phyloP scores from a whole-genome alignment of 78 protist species.

The slime mould (Dictyostelium discoideum) region DNA sequence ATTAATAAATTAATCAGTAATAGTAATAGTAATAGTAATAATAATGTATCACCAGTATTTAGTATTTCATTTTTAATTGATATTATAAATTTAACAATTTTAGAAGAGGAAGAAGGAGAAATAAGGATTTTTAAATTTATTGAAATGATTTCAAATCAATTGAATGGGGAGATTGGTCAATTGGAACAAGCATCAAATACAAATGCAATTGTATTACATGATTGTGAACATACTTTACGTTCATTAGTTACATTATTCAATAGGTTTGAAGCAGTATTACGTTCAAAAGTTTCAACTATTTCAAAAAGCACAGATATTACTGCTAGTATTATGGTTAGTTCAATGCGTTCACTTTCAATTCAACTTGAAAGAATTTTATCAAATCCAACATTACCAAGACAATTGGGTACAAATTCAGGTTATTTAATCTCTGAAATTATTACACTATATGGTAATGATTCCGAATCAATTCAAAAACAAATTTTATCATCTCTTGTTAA shows the following conservation, averaged over 20 bases:
- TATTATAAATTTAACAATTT: background rate
- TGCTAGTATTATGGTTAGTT: background rate
- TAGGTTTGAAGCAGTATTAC: background rate
- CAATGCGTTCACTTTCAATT: slow-evolving; percentile 19
- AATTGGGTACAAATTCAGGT: slow-evolving; percentile 28
- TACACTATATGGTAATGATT: background rate
- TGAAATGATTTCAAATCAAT: background rate
- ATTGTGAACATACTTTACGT: slow-evolving; percentile 59
- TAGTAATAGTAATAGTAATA: background rate
- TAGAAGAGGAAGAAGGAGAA: background rate
- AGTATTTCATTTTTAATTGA: background rate
- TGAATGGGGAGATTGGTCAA: background rate
- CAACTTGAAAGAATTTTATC: slow-evolving; percentile 17
- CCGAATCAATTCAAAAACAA: slow-evolving; percentile 6
- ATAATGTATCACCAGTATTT: background rate
- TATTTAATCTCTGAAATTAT: slow-evolving; percentile 26
- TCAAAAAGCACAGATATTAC: background rate
- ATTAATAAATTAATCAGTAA: background rate
- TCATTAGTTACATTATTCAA: slow-evolving; percentile 10
- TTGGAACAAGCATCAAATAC: background rate
- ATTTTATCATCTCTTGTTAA: slow-evolving; percentile 20
- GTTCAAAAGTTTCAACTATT: background rate
- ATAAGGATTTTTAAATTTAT: background rate
- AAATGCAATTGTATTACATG: background rate
- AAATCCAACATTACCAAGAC: slow-evolving; percentile 25